Evolutionary conservation across 371 early-diverging fungal species (phyloP).

Genomic region (Catenaria anguillulae): DNA sequence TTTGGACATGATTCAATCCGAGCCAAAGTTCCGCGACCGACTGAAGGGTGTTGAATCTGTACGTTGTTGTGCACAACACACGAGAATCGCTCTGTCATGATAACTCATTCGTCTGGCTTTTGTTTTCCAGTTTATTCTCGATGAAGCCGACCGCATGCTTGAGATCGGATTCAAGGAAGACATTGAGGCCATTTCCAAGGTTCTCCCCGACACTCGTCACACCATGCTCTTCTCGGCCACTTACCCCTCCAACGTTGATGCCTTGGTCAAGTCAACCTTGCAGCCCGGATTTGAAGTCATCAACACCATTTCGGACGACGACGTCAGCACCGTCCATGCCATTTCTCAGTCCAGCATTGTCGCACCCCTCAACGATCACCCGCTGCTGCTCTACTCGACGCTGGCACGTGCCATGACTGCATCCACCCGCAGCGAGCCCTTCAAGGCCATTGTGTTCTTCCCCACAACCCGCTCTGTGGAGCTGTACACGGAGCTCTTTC

Average conservation of each 20-base stretch:
- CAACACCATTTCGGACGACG: conserved; percentile 73
- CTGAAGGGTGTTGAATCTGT: conserved; percentile 34
- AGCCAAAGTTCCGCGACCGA: conserved; percentile 35
- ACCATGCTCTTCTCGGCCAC: conserved; percentile 98
- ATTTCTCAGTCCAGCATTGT: conserved; percentile 60
- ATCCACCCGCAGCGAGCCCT: conserved; percentile 7
- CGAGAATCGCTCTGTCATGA: too few species aligned
- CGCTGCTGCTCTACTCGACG: conserved; percentile 25
- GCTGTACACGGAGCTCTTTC: conserved; percentile 49
- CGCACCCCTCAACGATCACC: conserved; percentile 44
- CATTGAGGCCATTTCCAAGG: conserved; percentile 59
- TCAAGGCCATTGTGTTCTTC: conserved; percentile 82
- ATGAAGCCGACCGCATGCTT: conserved; percentile 97
- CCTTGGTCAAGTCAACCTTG: conserved; percentile 57
- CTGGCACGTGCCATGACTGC: background rate
- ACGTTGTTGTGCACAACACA: too few species aligned
- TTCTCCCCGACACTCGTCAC: conserved; percentile 72
- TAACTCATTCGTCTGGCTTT: conserved; percentile 1
- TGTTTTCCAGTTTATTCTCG: conserved; percentile 42
- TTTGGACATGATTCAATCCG: conserved; percentile 61
- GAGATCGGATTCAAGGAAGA: conserved; percentile 96
- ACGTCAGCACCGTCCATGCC: conserved; percentile 53
- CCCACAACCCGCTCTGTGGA: conserved; percentile 66
- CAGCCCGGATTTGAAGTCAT: conserved; percentile 32
- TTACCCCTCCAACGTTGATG: conserved; percentile 62